Evolutionary conservation across 78 protist genomes (phyloP), one percentile per base, ranked within the genome.

Genomic region (Speleostelium caveatum): DNA sequence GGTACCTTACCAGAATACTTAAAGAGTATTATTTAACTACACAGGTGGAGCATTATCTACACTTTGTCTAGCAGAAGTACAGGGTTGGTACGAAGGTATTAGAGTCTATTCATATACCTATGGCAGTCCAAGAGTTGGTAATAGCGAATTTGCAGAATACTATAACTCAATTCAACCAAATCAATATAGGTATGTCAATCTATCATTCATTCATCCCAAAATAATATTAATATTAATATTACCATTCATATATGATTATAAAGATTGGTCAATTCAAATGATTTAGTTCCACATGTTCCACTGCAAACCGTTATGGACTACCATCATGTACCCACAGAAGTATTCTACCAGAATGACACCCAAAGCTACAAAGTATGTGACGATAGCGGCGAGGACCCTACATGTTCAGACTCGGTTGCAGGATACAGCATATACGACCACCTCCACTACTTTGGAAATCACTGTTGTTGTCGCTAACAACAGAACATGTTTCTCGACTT

Each of bases 41-140:
- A n/a, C n/a, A n/a, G 93, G 93, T 69, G 93, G 41, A 4, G 93
- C 93, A 14, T 3, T 87, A 1, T 35, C 93, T 14, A 77, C 73
- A 6, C 12, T 77, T 21, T 55, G 75, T 45, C 51, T 75, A 33
- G 75, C 86, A 3, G 93, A 87, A 12, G 55, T 68, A 12, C 55
- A 69, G 8, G 68, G 75, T 35, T 28, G 41, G 33, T 74, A 49
- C 65, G 49, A 58, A 41, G 24, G 30, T 22, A 45, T 69, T 7
- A 49, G 62, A 21, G 32, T 68, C 17, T 75, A 65, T 56, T n/a
- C 39, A 0, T 62, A 71, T 16, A 87, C 35, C 24, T 87, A 28
- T 55, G 93, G 93, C 0, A n/a, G 49, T 6, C 93, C 93, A 32
- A 7, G 93, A 16, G 93, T 74, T 39, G 93, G 93, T 69, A 51